Evolutionary conservation across 177 flowering plant genomes (phyloP), one percentile per base, ranked within the genome.

Genomic region (Vitis hybrid): DNA sequence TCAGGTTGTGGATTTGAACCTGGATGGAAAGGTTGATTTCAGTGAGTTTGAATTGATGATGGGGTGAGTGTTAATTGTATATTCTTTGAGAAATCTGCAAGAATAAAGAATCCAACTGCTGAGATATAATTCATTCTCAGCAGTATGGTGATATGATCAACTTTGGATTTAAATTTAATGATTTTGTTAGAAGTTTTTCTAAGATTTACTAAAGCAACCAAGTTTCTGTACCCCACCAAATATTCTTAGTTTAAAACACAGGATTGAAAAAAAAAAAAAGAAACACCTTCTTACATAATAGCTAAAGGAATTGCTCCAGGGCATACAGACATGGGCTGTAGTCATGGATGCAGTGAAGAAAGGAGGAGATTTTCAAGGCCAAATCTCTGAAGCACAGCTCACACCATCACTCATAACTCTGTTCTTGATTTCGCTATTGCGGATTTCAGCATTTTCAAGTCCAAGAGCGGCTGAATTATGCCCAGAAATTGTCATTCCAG

Each of bases 1-100:
- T 64, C 65, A 65, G 67, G 79, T 66, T 56, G 86, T 71, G 39
- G 90, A 87, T 73, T 60, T 81, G 76, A 84, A 84, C 71, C 73
- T 80, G 11, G 88, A 87, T 67, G 90, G 88, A 9, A 84, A 81
- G 65, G 84, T 83, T 39, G 88, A 87, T 79, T 84, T 83, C 71
- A 30, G 60, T 52, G 86, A 87, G 73, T 83, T 87, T 75, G 79
- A 83, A 51, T 60, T 78, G 66, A 84, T 84, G 88, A 84, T 81
- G 85, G 69, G 72, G 3, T 59, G 19, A 23, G n/a, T 30, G 5
- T 13, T 17, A 66, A 67, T 56, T 67, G 52, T 67, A 39, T 56
- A 45, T 54, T 64, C 67, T 21, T 10, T 18, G 12, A 49, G 13
- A 45, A 15, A 15, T 63, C 9, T 39, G 45, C 6, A 39, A 39